Evolutionary conservation across 495 filamentous ascomycete species (phyloP).

Genomic region (Cudoniella acicularis): DNA sequence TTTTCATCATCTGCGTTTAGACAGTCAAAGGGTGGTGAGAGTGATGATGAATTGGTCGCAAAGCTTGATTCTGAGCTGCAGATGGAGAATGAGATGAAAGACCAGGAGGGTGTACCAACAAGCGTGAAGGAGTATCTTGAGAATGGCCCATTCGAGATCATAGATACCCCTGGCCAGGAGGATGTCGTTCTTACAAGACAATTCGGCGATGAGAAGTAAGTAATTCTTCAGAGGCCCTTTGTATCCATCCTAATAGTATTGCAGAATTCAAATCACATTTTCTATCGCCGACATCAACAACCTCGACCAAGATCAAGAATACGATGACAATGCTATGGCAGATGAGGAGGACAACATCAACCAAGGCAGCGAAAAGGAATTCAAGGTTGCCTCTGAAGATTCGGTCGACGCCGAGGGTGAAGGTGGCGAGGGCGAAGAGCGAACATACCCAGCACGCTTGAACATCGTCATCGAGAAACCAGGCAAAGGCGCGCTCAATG

Average conservation of each 20-base stretch:
- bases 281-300: slow-evolving; percentile 86
- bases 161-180: slow-evolving; percentile 77
- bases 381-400: slow-evolving; percentile 22
- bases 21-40: slow-evolving; percentile 56
- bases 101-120: slow-evolving; percentile 52
- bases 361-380: slow-evolving; percentile 19
- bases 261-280: slow-evolving; percentile 88
- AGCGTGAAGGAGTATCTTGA: slow-evolving; percentile 71
- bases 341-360: slow-evolving; percentile 25
- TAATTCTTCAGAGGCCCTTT: neutral
- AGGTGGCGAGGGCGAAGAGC: slow-evolving; percentile 43
- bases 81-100: slow-evolving; percentile 56
- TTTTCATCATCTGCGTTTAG: slow-evolving; percentile 69
- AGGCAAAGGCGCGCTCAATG: slow-evolving; percentile 71
- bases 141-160: slow-evolving; percentile 65
- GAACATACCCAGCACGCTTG: slow-evolving; percentile 74
- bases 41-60: slow-evolving; percentile 67
- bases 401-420: slow-evolving; percentile 28
- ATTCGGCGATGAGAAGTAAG: slow-evolving; percentile 84
- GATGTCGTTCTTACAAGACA: slow-evolving; percentile 80
- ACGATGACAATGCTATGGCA: slow-evolving; percentile 48
- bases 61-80: slow-evolving; percentile 77
- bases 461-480: slow-evolving; percentile 86
- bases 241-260: slow-evolving; percentile 17
- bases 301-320: slow-evolving; percentile 56